Evolutionary conservation across 306 rosid genomes (phyloP).

Genomic region (Prunus dulcis): DNA sequence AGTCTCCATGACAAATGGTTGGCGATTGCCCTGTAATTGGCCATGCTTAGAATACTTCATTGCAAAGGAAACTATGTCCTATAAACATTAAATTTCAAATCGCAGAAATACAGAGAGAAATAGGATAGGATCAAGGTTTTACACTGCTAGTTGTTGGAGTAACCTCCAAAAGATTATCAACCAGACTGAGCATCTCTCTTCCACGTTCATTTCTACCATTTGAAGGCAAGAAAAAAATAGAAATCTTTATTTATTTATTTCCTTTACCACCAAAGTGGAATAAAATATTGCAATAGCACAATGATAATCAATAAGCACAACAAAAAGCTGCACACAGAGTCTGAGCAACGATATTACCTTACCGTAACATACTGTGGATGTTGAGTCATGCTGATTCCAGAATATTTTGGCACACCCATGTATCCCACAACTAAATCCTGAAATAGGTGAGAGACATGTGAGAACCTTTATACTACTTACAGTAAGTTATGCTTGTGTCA

Average conservation of each 20-base stretch:
- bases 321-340: background rate
- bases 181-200: conserved; percentile 77
- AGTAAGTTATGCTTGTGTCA: background rate
- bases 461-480: background rate
- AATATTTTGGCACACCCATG: conserved; percentile 96
- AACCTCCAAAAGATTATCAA: conserved; percentile 67
- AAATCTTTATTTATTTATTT: background rate
- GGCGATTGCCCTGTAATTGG: conserved; percentile 65
- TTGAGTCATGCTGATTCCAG: conserved; percentile 88
- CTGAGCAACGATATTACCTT: conserved; percentile 45
- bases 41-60: background rate
- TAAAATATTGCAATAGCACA: background rate
- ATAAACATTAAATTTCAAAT: background rate
- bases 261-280: conserved; percentile 1
- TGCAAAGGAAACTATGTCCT: background rate
- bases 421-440: conserved; percentile 96
- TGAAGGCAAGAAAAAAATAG: conserved; percentile 18
- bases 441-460: conserved; percentile 11
- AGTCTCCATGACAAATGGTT: conserved; percentile 85
- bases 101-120: conserved; percentile 1
- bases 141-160: conserved; percentile 65
- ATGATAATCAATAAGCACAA: background rate
- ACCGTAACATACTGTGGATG: conserved; percentile 97
- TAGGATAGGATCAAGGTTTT: conserved; percentile 29
- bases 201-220: conserved; percentile 84